Conservation (phyloP, 75 land plant genomes). For the Cryptomeria japonica region DNA sequence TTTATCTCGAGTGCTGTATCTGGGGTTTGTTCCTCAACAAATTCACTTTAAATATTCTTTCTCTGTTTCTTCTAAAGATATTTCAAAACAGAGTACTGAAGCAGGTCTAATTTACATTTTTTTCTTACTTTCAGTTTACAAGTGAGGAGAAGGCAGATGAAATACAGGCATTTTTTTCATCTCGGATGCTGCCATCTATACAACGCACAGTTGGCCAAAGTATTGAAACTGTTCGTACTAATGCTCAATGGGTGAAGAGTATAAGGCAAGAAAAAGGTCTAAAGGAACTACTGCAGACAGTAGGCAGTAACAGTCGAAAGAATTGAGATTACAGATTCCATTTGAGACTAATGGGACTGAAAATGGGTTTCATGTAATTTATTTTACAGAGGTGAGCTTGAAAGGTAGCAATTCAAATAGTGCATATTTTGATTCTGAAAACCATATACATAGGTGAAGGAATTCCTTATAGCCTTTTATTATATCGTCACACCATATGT, state of each 20-base stretch:
- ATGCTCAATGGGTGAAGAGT: constrained; percentile 74
- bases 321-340: not conserved
- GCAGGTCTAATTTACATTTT: not conserved
- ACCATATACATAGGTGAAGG: no score
- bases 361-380: not conserved
- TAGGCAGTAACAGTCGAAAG: not conserved
- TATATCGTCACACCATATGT: no score
- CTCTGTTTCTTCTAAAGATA: not conserved
- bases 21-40: constrained; percentile 42
- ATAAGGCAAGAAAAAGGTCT: constrained; percentile 40
- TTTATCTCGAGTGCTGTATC: constrained; percentile 63
- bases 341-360: not conserved
- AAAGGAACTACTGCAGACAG: constrained; percentile 16
- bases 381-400: no score
- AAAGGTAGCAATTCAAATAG: no score
- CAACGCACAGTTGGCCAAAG: constrained; percentile 84
- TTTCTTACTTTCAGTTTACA: constrained; percentile 57
- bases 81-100: not conserved
- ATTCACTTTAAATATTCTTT: not conserved
- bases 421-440: no score
- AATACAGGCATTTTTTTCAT: constrained; percentile 69
- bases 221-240: constrained; percentile 72
- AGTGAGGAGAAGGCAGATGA: constrained; percentile 75
- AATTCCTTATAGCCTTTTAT: no score
- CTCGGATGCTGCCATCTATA: constrained; percentile 52